phyloP scores from a whole-genome alignment of 164 flowering plant species.

The Annona squamosa region DNA sequence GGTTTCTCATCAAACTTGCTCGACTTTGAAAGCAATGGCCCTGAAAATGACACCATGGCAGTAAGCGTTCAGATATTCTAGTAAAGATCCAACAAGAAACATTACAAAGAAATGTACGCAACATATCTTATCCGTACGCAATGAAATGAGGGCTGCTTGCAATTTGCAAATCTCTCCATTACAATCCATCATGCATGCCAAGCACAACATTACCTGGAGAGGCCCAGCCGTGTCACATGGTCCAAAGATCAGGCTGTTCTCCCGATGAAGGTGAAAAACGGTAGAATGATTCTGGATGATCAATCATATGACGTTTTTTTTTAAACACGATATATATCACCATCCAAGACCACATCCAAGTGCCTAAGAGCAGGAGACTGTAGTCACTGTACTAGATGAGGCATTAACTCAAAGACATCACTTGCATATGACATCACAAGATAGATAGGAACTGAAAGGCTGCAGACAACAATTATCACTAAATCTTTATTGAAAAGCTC shows the following conservation, averaged over 20 bases:
- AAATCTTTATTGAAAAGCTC: slow-evolving; percentile 1
- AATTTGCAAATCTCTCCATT: background rate
- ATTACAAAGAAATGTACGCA: background rate
- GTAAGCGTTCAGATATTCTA: background rate
- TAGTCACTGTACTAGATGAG: background rate
- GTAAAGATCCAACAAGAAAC: background rate
- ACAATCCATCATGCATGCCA: background rate
- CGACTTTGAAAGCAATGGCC: slow-evolving; percentile 11
- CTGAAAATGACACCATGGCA: slow-evolving; percentile 7
- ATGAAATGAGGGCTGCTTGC: background rate
- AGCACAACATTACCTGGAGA: background rate
- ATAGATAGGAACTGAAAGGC: background rate
- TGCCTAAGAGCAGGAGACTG: background rate
- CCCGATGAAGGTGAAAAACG: too few species aligned
- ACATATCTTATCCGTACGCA: background rate
- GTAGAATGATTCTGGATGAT: background rate
- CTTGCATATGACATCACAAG: background rate
- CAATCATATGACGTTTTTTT: background rate
- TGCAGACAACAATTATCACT: background rate
- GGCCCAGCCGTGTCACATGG: background rate
- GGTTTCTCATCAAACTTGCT: slow-evolving; percentile 21
- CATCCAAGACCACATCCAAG: background rate
- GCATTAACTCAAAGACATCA: background rate
- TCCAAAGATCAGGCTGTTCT: background rate
- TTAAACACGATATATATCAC: background rate